Conservation (phyloP, 2,329 filamentous ascomycete species). For the Calonectria hongkongensis region DNA sequence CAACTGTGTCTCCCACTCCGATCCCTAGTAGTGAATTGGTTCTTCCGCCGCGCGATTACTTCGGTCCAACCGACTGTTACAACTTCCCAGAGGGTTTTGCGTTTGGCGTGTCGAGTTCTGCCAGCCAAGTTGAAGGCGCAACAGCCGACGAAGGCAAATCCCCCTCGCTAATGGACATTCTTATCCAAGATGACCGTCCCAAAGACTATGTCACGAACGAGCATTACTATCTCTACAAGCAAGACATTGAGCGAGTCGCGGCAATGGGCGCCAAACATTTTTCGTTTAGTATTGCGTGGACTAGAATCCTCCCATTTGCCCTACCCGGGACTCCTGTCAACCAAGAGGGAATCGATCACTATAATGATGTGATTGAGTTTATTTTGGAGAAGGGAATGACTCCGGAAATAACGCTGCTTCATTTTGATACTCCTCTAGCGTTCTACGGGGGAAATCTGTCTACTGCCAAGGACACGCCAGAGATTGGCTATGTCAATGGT, state of each 20-base stretch:
- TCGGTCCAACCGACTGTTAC: constrained; percentile 68
- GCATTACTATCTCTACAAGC: constrained; percentile 74
- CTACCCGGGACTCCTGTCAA: constrained; percentile 71
- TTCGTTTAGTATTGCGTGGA: constrained; percentile 72
- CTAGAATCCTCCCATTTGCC: constrained; percentile 71
- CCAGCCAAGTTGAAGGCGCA: constrained; percentile 68
- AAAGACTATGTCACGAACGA: constrained; percentile 66
- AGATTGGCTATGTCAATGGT: constrained; percentile 64
- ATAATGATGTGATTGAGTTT: constrained; percentile 72
- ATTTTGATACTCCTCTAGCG: constrained; percentile 68
- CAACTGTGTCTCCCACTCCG: constrained; percentile 73
- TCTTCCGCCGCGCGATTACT: constrained; percentile 72
- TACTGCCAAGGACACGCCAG: constrained; percentile 46
- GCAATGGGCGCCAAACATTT: constrained; percentile 71
- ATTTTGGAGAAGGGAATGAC: constrained; percentile 69
- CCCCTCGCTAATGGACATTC: constrained; percentile 66
- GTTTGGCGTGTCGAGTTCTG: constrained; percentile 69
- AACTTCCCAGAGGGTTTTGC: constrained; percentile 69
- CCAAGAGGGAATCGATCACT: constrained; percentile 69
- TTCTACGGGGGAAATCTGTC: constrained; percentile 62
- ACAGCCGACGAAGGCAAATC: constrained; percentile 65
- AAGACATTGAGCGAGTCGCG: constrained; percentile 72
- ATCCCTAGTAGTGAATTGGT: constrained; percentile 73
- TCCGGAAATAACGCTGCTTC: constrained; percentile 68
- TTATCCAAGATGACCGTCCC: constrained; percentile 50